These are phyloP conservation scores for Petasospora fabianii DNA, from an alignment of 1,139 yeast species.

Conservation along the genomic window DNA sequence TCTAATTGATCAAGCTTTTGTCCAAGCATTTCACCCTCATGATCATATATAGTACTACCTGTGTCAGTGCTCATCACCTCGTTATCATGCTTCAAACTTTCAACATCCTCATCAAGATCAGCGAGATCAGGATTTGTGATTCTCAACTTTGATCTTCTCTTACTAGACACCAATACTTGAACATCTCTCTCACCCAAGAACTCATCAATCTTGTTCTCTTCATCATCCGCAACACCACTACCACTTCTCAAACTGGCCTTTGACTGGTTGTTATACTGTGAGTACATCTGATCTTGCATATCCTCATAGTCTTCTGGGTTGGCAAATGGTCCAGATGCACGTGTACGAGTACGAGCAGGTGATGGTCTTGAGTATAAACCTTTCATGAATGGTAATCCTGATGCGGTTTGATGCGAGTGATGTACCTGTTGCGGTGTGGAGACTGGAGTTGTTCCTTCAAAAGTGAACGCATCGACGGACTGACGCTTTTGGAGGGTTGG, in stretches of 20 bases:
- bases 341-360: background rate
- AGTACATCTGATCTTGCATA: slow-evolving; percentile 15
- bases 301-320: slow-evolving; percentile 25
- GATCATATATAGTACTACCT: slow-evolving; percentile 5
- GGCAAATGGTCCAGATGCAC: slow-evolving; percentile 20
- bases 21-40: background rate
- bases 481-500: background rate
- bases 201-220: slow-evolving; percentile 34
- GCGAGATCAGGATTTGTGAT: slow-evolving; percentile 62
- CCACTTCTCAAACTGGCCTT: too few species aligned
- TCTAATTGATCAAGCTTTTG: slow-evolving; percentile 2
- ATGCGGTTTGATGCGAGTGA: background rate
- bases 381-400: background rate
- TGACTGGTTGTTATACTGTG: too few species aligned
- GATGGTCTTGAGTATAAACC: too few species aligned
- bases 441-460: slow-evolving; percentile 5
- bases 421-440: background rate
- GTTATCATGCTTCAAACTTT: background rate
- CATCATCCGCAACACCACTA: slow-evolving; percentile 16
- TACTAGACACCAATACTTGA: slow-evolving; percentile 71
- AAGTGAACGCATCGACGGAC: background rate
- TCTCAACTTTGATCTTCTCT: slow-evolving; percentile 56
- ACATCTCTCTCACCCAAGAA: slow-evolving; percentile 56
- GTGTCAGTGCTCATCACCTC: slow-evolving; percentile 3
- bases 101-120: background rate